phyloP scores from a whole-genome alignment of 441 rosid species.

The Populus tomentosa region DNA sequence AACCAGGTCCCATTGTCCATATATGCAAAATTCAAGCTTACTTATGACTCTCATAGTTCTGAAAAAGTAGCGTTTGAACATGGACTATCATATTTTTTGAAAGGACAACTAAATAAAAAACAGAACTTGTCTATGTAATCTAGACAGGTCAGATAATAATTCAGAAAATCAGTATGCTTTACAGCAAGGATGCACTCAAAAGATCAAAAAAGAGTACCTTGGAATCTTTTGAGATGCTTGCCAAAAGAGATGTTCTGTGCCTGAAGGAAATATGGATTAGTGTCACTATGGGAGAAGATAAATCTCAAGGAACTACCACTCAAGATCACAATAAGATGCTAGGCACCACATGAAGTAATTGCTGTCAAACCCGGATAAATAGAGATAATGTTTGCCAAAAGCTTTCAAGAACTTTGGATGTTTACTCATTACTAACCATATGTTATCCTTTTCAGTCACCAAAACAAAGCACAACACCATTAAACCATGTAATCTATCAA shows the following conservation, averaged over 20 bases:
- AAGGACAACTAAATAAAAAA: neutral
- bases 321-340: neutral
- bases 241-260: constrained; percentile 54
- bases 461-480: neutral
- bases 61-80: neutral
- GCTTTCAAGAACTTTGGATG: neutral
- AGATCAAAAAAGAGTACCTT: constrained; percentile 36
- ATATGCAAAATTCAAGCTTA: neutral
- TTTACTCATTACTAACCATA: neutral
- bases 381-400: neutral
- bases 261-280: constrained; percentile 26
- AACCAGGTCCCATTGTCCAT: neutral
- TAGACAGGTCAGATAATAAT: neutral
- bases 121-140: neutral
- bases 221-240: constrained; percentile 51
- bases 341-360: neutral
- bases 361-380: neutral
- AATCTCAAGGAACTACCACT: neutral
- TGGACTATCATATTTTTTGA: neutral
- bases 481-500: neutral
- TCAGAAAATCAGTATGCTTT: neutral
- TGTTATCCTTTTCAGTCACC: neutral
- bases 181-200: neutral
- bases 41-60: neutral
- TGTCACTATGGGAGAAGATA: constrained; percentile 1